Conservation (phyloP, 225 moss, liverwort and hornwort species). For the Asterella californica region DNA sequence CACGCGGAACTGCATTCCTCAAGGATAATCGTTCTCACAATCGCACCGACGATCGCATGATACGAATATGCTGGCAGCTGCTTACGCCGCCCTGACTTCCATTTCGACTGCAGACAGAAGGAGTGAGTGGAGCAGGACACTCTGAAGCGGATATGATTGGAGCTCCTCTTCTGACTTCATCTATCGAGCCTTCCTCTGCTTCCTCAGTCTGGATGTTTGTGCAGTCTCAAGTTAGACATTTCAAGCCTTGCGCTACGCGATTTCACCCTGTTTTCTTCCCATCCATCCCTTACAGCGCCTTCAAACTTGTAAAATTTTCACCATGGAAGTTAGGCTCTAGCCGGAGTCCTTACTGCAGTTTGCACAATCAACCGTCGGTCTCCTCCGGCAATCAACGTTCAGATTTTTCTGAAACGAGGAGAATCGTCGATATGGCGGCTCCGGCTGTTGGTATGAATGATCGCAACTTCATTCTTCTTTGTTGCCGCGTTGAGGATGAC, state of each 20-base stretch:
- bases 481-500: not conserved
- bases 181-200: not conserved
- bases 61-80: slow-evolving; percentile 19
- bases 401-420: not conserved
- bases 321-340: slow-evolving; percentile 6
- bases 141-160: slow-evolving; percentile 10
- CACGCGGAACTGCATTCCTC: no score
- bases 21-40: not conserved
- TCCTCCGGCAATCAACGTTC: not conserved
- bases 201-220: not conserved
- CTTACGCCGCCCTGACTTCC: not conserved
- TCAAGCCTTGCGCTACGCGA: not conserved
- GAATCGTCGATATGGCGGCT: slow-evolving; percentile 17
- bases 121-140: not conserved
- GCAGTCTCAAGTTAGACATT: not conserved
- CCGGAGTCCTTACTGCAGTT: not conserved
- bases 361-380: not conserved
- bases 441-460: slow-evolving; percentile 18
- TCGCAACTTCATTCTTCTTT: not conserved
- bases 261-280: not conserved
- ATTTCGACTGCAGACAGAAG: not conserved
- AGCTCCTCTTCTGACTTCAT: not conserved
- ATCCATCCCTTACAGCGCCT: not conserved
- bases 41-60: slow-evolving; percentile 16
- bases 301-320: not conserved